Evolutionary conservation across 345 rosid species (phyloP), one percentile per base, ranked within the genome.

Genomic region (Capsella bursapastoris): DNA sequence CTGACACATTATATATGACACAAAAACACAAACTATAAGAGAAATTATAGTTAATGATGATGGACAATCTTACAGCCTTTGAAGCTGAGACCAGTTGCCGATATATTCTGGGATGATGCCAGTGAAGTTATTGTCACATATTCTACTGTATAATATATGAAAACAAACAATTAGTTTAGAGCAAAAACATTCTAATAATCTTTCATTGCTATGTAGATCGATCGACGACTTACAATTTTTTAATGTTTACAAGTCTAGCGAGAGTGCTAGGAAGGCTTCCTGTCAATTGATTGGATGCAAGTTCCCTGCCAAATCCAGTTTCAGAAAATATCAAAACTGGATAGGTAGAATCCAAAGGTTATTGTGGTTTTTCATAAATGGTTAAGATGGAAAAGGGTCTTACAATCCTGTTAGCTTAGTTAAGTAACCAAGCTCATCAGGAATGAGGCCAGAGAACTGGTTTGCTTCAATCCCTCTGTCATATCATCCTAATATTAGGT

Each of bases 41-140:
- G 14, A 64, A 3, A 6, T 6, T 34, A 34, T 2, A 64, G 4
- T 22, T 14, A 37, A 8, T 50, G 44, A 50, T 5, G 41, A 28
- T 9, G 66, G 13, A 40, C 5, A 40, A 78, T 56, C 96, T 78
- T 85, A 92, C 98, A 92, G 67, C 78, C 84, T 83, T 7, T 3
- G 0, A 48, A 92, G 90, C 11, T 67, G 58, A 67, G 59, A 76
- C 95, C 95, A 90, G 71, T 81, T 89, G 71, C 81, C 79, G 29
- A 90, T 72, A 76, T 76, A 87, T 67, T 32, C 83, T 1, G 95
- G 96, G 64, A 88, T 86, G 51, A 40, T 83, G 13, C 96, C 96
- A 29, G 14, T 87, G 57, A 92, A 85, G 79, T 83, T 79, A 79
- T 92, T 92, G 64, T 92, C 98, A 50, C 79, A 77, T 65, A 90